Percentiles rank a stretch among this genome's conserved stretches.
Conservation (phyloP, 78 protist species). For the Bodo saltans region DNA sequence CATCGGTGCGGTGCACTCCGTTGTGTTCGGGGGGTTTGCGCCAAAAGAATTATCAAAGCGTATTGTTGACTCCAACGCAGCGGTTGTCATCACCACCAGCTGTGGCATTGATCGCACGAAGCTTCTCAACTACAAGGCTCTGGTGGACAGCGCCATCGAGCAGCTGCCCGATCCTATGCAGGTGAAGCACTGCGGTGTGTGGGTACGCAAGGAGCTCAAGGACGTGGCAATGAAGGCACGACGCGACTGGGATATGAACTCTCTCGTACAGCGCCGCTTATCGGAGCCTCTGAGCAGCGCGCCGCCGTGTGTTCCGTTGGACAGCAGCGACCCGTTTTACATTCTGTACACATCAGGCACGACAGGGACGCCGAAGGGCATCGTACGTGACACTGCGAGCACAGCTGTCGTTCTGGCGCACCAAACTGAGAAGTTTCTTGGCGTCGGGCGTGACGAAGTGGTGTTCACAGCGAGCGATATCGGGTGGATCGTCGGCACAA, state of each 20-base stretch:
- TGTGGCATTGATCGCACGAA: conserved; percentile 18
- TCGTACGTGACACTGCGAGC: conserved; percentile 62
- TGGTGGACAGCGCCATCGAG: conserved; percentile 26
- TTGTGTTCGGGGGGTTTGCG: conserved; percentile 66
- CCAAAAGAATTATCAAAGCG: conserved; percentile 58
- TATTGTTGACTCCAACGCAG: conserved; percentile 58
- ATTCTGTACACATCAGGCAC: conserved; percentile 86
- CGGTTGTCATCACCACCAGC: conserved; percentile 41
- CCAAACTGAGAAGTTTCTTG: conserved; percentile 44
- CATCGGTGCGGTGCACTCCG: conserved; percentile 51
- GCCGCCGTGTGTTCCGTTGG: too few species aligned
- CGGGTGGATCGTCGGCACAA: conserved; percentile 55
- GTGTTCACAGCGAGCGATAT: conserved; percentile 54
- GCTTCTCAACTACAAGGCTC: conserved; percentile 25
- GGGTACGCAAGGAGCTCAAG: too few species aligned
- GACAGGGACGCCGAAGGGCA: conserved; percentile 75
- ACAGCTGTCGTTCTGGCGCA: conserved; percentile 45
- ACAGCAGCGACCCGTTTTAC: conserved; percentile 83
- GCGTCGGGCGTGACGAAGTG: conserved; percentile 35
- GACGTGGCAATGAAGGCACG: too few species aligned
- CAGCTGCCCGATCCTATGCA: too few species aligned
- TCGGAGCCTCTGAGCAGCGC: too few species aligned
- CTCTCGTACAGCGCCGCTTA: too few species aligned
- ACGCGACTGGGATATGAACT: too few species aligned
- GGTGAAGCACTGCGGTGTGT: not conserved